Evolutionary conservation across 1,284 basidiomycete genomes (phyloP).

Genomic region (Ustilago esculenta): DNA sequence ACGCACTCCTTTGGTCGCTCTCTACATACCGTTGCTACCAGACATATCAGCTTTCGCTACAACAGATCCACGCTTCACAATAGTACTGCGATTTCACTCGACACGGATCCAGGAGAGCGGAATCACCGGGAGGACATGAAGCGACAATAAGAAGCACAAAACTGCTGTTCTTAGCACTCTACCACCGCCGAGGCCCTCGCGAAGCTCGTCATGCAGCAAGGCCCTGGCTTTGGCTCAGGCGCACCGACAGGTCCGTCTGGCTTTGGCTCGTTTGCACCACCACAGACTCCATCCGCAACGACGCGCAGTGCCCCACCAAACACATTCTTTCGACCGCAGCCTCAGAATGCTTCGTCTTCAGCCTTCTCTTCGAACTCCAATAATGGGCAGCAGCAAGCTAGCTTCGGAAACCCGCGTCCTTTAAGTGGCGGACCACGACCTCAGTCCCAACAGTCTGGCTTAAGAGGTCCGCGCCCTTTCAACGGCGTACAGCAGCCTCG

Average conservation of each 20-base stretch:
- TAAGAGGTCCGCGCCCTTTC: constrained; percentile 11
- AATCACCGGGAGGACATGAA: too few relatives aligned
- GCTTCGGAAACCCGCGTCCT: constrained; percentile 13
- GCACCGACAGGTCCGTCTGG: not conserved
- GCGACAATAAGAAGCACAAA: too few relatives aligned
- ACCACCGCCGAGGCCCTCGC: not conserved
- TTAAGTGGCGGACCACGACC: constrained; percentile 12
- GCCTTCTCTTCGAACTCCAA: constrained; percentile 9
- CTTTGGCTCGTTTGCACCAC: constrained; percentile 15
- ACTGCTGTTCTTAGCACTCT: not conserved
- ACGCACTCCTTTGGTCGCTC: not conserved
- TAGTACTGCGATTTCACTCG: too few relatives aligned
- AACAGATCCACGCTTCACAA: too few relatives aligned
- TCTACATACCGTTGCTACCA: not conserved
- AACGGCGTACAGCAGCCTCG: constrained; percentile 8
- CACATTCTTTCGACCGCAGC: constrained; percentile 26
- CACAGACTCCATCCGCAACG: constrained; percentile 17
- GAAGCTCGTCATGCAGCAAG: constrained; percentile 17
- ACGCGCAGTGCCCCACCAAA: constrained; percentile 32
- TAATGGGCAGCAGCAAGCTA: constrained; percentile 13
- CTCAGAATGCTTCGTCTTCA: constrained; percentile 5
- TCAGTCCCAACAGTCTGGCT: constrained; percentile 12
- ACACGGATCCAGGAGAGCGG: too few relatives aligned
- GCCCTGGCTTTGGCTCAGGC: constrained; percentile 1
- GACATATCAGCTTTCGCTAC: not conserved